Base-by-base conservation (phyloP, 805 yeast species). In the Torulaspora indica region DNA sequence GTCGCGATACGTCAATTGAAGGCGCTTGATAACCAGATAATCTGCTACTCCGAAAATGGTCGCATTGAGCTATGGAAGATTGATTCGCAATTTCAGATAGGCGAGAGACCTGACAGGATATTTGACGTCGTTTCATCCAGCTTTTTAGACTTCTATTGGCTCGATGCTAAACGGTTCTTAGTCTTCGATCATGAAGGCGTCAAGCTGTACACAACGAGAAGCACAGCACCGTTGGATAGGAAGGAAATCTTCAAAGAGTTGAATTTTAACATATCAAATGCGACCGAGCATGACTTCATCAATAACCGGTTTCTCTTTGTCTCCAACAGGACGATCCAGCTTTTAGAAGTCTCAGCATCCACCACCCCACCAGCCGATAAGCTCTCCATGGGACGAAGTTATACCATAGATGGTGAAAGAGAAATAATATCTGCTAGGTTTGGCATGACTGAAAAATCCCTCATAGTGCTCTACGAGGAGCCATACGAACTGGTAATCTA, bases 371-470 rank as follows among this genome's bases (percentile, higher is more conserved):
- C 41, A 13, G n/a, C 17, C 7, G 32, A 38, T 8, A 37, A 38
- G 14, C 43, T 56, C 15, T 33, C 32, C 17, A 43, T 52, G 14
- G 51, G 44, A 9, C 48, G 49, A 10, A 48, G 46, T 15, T 51
- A 48, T 38, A 43, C 25, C 7, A 46, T 55, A n/a, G 36, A 43
- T 17, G 40, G 40, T 4, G 41, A 42, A 22, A 44, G 41, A 22
- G 32, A 31, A 5, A 35, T 56, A 4, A 15, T 52, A 27, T 53
- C 51, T 36, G 54, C 55, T 9, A 49, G 55, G 18, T 46, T 62
- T 9, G 68, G 68, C 3, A 56, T 63, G 41, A 63, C 68, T 2
- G 66, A 63, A 33, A 63, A 59, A 45, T 60, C 66, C 8, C 47
- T 63, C 13, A 57, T 63, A 13, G 54, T 55, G 3, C 41, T 61